phyloP scores from a whole-genome alignment of 2,329 filamentous ascomycete genomes.

The Pseudogymnoascus sp. region DNA sequence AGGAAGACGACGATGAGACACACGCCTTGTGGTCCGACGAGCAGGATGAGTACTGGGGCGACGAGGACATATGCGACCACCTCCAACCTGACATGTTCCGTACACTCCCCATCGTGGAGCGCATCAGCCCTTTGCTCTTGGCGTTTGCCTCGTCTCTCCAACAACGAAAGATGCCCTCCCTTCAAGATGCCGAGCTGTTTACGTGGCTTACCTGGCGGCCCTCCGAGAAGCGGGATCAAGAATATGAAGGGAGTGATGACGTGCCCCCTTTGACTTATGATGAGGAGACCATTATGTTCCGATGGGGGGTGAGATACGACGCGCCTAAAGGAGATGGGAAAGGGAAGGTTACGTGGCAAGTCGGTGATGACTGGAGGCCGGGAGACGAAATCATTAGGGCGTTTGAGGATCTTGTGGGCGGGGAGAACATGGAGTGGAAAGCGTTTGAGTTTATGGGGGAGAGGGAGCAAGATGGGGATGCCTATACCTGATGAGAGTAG shows the following conservation, averaged over 20 bases:
- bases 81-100: slow-evolving; percentile 16
- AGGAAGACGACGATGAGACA: slow-evolving; percentile 15
- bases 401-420: slow-evolving; percentile 14
- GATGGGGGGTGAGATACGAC: slow-evolving; percentile 18
- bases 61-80: not conserved
- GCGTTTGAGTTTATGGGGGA: not conserved
- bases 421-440: slow-evolving; percentile 7
- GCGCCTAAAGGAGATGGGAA: slow-evolving; percentile 12
- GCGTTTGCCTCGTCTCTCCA: slow-evolving; percentile 15
- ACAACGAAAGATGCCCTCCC: slow-evolving; percentile 12
- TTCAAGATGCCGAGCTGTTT: slow-evolving; percentile 16
- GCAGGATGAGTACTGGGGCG: slow-evolving; percentile 10
- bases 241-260: slow-evolving; percentile 12
- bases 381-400: slow-evolving; percentile 12
- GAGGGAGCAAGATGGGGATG: not conserved
- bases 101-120: slow-evolving; percentile 5
- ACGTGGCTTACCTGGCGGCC: slow-evolving; percentile 16
- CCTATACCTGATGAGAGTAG: not conserved
- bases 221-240: slow-evolving; percentile 13
- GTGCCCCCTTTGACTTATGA: not conserved
- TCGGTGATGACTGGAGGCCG: slow-evolving; percentile 16
- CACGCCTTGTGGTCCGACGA: slow-evolving; percentile 12
- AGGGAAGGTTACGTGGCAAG: slow-evolving; percentile 16
- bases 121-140: slow-evolving; percentile 13
- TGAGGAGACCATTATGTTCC: slow-evolving; percentile 11